Percentiles rank a stretch among this genome's conserved stretches.
phyloP scores from a whole-genome alignment of 495 filamentous ascomycete species.

The Gamarada debralockiae region DNA sequence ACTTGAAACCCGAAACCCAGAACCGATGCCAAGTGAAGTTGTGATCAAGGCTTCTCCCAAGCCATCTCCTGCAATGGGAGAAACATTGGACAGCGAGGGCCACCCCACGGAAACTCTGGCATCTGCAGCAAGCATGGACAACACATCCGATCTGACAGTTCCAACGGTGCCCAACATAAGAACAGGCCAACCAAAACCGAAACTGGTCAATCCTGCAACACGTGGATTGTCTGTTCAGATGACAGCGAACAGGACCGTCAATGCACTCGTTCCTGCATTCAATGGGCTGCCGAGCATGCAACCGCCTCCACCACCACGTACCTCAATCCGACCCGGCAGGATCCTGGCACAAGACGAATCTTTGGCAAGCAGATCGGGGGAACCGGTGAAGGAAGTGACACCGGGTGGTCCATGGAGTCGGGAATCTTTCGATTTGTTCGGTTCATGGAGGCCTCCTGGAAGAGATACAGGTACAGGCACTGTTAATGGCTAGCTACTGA shows the following conservation, averaged over 20 bases:
- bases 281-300: neutral
- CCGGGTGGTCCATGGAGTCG: constrained; percentile 48
- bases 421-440: constrained; percentile 48
- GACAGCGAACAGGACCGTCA: constrained; percentile 5
- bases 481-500: constrained; percentile 16
- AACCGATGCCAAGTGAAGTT: neutral
- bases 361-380: constrained; percentile 11
- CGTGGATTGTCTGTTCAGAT: constrained; percentile 29
- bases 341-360: constrained; percentile 28
- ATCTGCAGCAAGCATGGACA: neutral
- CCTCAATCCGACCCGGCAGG: constrained; percentile 19
- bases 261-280: constrained; percentile 5
- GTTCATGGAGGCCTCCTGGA: constrained; percentile 27
- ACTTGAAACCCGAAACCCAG: neutral
- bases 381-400: constrained; percentile 33
- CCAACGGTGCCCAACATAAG: neutral
- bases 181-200: constrained; percentile 2
- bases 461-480: too few species aligned
- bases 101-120: neutral
- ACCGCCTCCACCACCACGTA: constrained; percentile 8
- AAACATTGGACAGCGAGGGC: neutral
- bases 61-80: neutral
- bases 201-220: constrained; percentile 40
- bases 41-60: constrained; percentile 2
- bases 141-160: too few species aligned